Percentiles rank a stretch among this genome's conserved stretches.
These are phyloP conservation scores for Phyllachora maydis DNA, from an alignment of 2,329 filamentous ascomycete genomes.

Conservation along the genomic window DNA sequence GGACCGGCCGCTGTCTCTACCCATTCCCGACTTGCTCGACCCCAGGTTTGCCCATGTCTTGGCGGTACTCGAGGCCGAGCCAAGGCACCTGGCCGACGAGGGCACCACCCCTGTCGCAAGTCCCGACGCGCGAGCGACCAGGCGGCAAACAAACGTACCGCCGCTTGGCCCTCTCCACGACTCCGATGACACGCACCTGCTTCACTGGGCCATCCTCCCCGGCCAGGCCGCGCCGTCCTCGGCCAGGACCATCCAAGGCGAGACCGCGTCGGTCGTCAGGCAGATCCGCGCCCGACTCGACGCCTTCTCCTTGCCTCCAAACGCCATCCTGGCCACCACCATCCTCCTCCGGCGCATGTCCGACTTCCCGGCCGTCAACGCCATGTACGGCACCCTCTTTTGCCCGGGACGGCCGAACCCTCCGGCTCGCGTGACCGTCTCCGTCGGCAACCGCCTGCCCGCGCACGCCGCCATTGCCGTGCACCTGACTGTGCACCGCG, in stretches of 20 bases:
- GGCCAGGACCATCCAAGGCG: conserved; percentile 23
- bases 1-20: conserved; percentile 42
- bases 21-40: conserved; percentile 50
- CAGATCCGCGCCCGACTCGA: conserved; percentile 20
- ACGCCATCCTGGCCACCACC: conserved; percentile 30
- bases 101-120: too few species aligned
- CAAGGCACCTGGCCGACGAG: too few species aligned
- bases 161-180: too few species aligned
- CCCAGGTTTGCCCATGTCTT: conserved; percentile 26
- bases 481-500: conserved; percentile 20
- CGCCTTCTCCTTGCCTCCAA: conserved; percentile 11
- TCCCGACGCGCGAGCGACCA: neutral
- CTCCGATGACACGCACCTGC: conserved; percentile 4
- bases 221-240: conserved; percentile 6
- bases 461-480: conserved; percentile 37
- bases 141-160: too few species aligned
- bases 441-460: conserved; percentile 50
- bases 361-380: conserved; percentile 59
- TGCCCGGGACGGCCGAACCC: conserved; percentile 59
- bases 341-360: conserved; percentile 63
- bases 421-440: conserved; percentile 66
- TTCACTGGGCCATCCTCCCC: conserved; percentile 16
- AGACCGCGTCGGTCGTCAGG: conserved; percentile 24
- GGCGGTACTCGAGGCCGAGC: conserved; percentile 8
- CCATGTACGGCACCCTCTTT: conserved; percentile 58